Base-by-base conservation (phyloP, 768 basidiomycete species). In the Suillus ampliporus region DNA sequence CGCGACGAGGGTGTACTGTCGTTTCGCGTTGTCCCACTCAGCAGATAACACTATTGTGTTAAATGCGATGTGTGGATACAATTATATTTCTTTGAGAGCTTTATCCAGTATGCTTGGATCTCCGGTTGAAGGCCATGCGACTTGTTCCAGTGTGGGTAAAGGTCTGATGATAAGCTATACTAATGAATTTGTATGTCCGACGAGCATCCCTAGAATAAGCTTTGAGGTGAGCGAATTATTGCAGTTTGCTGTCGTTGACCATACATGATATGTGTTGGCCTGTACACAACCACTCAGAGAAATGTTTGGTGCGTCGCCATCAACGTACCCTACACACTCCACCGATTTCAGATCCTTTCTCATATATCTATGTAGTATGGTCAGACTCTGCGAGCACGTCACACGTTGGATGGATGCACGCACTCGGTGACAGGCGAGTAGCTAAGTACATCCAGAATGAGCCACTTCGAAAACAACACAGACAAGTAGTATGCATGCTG, bases 21-120 rank as follows among this genome's bases (percentile, higher is more conserved):
- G n/a, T n/a, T n/a, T n/a, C n/a, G n/a, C n/a, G n/a, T n/a, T n/a
- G 66, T 79, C 77, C 87, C 88, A 89, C 34, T 72, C 70, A 0
- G 79, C 83, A 5, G 74, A 76, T 46, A 79, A 52, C 37, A 87
- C 84, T 34, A 73, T 74, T 28, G 74, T 76, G 64, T 82, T 75
- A 74, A 84, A 83, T 8, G 68, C 58, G 60, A 85, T 80, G 44
- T 77, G 74, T 2, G 75, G 67, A 38, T 73, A 73, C 5, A 88
- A 15, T 70, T 64, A 64, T 86, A 78, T 67, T 83, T 86, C 26
- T 73, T 67, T 5, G 78, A 65, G 26, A 86, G 71, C 31, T 66
- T 56, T 15, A 73, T 65, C 80, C 82, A 81, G 70, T 85, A 85
- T 4, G 68, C 68, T 38, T 78, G 77, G 15, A 82, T n/a, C n/a